phyloP scores from a whole-genome alignment of 2,329 filamentous ascomycete genomes.

The Arthroderma sp. region DNA sequence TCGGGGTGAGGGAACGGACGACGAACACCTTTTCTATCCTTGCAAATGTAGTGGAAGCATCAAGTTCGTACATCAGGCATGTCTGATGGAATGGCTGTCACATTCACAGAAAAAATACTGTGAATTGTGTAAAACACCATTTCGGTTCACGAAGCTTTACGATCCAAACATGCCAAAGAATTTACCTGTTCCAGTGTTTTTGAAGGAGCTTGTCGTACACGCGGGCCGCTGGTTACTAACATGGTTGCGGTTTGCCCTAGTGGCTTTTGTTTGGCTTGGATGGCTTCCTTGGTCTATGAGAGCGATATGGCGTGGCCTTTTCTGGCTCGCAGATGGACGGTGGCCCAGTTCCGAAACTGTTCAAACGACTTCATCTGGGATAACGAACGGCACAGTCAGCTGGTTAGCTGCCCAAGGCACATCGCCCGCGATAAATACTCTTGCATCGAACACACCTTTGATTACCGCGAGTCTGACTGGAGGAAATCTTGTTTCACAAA shows the following conservation, averaged over 20 bases:
- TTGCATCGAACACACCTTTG: slow-evolving; percentile 14
- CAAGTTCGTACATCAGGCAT: slow-evolving; percentile 95
- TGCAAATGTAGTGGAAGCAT: slow-evolving; percentile 99
- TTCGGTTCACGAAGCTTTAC: slow-evolving; percentile 96
- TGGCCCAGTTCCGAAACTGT: slow-evolving; percentile 33
- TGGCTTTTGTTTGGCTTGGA: slow-evolving; percentile 75
- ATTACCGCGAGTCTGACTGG: slow-evolving; percentile 14
- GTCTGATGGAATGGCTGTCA: slow-evolving; percentile 95
- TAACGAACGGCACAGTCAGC: slow-evolving; percentile 12
- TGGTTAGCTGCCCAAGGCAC: slow-evolving; percentile 19
- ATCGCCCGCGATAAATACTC: slow-evolving; percentile 11
- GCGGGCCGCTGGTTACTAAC: slow-evolving; percentile 56
- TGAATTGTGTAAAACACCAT: slow-evolving; percentile 96
- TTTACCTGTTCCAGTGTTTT: slow-evolving; percentile 67
- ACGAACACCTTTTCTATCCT: slow-evolving; percentile 87
- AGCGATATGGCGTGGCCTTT: slow-evolving; percentile 81
- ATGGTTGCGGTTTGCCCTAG: slow-evolving; percentile 66
- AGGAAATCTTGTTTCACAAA: slow-evolving; percentile 19
- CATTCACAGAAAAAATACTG: slow-evolving; percentile 99
- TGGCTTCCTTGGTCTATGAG: slow-evolving; percentile 84
- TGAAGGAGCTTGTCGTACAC: slow-evolving; percentile 65
- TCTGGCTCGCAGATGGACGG: slow-evolving; percentile 81
- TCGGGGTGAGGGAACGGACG: slow-evolving; percentile 66
- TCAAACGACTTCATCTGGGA: slow-evolving; percentile 10
- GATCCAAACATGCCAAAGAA: slow-evolving; percentile 80